Evolutionary conservation across 2,329 filamentous ascomycete genomes (phyloP).

Genomic region (Ophiosphaerella narmari): DNA sequence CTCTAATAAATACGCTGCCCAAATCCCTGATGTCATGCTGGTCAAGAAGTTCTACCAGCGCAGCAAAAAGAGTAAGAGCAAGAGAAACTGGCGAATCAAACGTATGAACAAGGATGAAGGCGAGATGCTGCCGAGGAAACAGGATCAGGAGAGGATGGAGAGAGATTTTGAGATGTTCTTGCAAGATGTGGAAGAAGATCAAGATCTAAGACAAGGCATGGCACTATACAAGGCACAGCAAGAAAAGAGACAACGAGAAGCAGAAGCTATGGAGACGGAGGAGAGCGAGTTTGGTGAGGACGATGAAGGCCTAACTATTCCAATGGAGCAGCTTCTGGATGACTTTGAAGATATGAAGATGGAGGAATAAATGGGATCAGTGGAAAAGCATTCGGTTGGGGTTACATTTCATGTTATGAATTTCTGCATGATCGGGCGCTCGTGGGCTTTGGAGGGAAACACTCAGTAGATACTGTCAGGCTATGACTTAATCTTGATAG

Average conservation of each 20-base stretch:
- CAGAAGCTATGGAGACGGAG: constrained; percentile 70
- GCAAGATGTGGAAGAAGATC: constrained; percentile 93
- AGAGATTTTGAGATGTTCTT: constrained; percentile 97
- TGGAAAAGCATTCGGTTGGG: constrained; percentile 1
- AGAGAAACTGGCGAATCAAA: constrained; percentile 87
- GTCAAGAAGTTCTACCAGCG: constrained; percentile 97
- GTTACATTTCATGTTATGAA: neutral
- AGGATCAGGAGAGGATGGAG: constrained; percentile 86
- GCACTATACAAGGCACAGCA: constrained; percentile 77
- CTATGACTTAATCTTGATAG: neutral
- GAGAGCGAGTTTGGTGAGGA: constrained; percentile 57
- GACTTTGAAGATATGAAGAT: constrained; percentile 90
- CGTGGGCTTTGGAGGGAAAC: constrained; percentile 2
- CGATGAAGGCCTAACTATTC: constrained; percentile 60
- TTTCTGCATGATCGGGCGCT: constrained; percentile 24
- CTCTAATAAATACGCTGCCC: constrained; percentile 70
- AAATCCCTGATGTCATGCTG: constrained; percentile 87
- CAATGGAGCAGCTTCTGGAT: constrained; percentile 71
- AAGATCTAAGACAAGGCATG: constrained; percentile 81
- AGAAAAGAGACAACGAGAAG: constrained; percentile 60
- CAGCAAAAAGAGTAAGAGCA: constrained; percentile 71
- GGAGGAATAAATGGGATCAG: constrained; percentile 48
- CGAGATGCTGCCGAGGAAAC: constrained; percentile 82
- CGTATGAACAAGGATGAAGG: constrained; percentile 90
- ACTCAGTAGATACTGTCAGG: neutral